phyloP scores from a whole-genome alignment of 106 monocot species.

The Amphibolis antarctica region DNA sequence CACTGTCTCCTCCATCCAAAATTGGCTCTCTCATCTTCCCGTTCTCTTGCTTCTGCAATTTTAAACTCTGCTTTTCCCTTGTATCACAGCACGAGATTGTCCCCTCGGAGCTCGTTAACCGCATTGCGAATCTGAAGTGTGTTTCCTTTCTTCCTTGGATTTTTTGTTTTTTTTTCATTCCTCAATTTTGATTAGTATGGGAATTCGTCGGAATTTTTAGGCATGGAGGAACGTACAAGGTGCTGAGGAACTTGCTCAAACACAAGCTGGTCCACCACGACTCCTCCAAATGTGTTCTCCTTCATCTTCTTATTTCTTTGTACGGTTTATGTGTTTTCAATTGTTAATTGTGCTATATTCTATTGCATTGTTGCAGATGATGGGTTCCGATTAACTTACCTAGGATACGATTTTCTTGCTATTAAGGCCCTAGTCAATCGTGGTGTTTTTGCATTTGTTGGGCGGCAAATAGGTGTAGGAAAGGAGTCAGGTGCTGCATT shows the following conservation, averaged over 20 bases:
- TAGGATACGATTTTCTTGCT: constrained; percentile 99
- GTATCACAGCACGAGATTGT: constrained; percentile 76
- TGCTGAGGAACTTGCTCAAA: constrained; percentile 84
- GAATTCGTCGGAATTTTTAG: constrained; percentile 16
- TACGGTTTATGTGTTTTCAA: not conserved
- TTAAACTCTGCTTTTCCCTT: not conserved
- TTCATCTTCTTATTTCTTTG: not conserved
- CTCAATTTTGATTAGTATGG: not conserved
- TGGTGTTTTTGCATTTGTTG: constrained; percentile 69
- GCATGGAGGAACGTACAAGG: constrained; percentile 92
- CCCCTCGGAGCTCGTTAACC: constrained; percentile 70
- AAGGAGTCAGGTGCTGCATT: constrained; percentile 72
- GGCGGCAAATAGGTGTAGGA: constrained; percentile 96
- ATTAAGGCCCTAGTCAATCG: constrained; percentile 93
- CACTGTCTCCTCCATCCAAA: not conserved
- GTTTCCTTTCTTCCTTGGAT: constrained; percentile 2
- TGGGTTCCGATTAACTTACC: constrained; percentile 90
- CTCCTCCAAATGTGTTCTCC: constrained; percentile 67
- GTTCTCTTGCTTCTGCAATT: not conserved
- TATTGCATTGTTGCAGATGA: constrained; percentile 42
- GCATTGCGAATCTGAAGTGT: constrained; percentile 86
- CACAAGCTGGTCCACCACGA: constrained; percentile 94
- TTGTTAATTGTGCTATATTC: not conserved
- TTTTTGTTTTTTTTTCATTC: not conserved
- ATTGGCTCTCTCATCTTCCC: not conserved